Base-by-base conservation (phyloP, 805 yeast genomes). In the Hanseniaspora thailandica region DNA sequence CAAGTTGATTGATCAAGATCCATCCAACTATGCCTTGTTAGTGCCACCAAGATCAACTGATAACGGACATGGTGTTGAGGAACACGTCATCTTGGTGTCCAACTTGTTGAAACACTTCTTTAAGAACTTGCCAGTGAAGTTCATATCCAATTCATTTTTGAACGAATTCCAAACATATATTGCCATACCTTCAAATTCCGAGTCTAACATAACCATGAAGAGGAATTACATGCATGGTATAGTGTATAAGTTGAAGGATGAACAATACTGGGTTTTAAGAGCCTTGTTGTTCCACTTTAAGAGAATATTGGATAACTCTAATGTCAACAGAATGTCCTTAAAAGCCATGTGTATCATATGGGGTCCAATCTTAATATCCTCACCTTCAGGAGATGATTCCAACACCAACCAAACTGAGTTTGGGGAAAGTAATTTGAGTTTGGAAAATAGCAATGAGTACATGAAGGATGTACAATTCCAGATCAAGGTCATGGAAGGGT, bases 221-320 rank as follows among this genome's bases (percentile, higher is more conserved):
- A 78, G 85, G 55, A 90, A 87, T 62, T 73, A 73, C 30, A 73
- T 93, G 60, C 98, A 93, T 66, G 86, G 87, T 44, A 76, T 86
- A 55, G 86, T 93, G 45, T 93, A 84, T 70, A 84, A 85, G 59
- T 74, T 93, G 53, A 96, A 97, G 0, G 98, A 93, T 68, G 93
- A 95, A 1, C 87, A 90, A 55, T 93, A 93, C 66, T 89, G 95
- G 73, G 89, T 97, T 0, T 73, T 93, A 59, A 73, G 97, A 58
- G 80, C 86, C 34, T 70, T 93, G 58, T 71, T 89, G 1, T 86
- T 90, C 74, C 99, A 93, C 66, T 76, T 93, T 57, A 80, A 82
- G 57, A 77, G 82, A 54, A 81, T 93, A 13, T 78, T 82, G 36
- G 75, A 76, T 28, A 73, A 80, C 54, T 82, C 81, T 61, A 73